Base-by-base conservation (phyloP, 306 rosid genomes). In the Fagus crenata region DNA sequence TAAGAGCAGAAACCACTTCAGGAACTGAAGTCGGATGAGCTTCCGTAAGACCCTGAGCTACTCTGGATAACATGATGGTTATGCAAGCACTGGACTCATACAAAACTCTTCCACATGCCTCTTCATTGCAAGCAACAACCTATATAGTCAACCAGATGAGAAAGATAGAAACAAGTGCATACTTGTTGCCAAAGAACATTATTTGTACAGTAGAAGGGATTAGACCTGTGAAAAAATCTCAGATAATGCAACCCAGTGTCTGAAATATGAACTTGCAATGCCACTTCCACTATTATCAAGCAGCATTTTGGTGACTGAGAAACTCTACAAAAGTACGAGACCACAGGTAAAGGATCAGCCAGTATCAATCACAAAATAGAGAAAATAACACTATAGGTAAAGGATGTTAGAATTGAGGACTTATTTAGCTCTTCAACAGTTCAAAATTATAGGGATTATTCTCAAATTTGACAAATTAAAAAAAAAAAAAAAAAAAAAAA, bases 171-270 rank as follows among this genome's bases (percentile, higher is more conserved):
- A 76, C 74, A 80, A 18, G 53, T 37, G 72, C 79, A 36, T 69
- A 59, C 46, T 75, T 65, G 76, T 49, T 18, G 31, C 35, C 22
- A 71, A 69, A 75, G 63, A 67, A 53, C 36, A 74, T 40, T 64
- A 64, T 64, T 64, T 69, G 79, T 75, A 67, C 15, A 65, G 67
- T 51, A 75, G 71, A 74, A 72, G 70, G 69, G 80, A 72, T 71
- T 75, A 77, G 67, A 95, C 99, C 97, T 92, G 97, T 42, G 96
- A 85, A 86, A 87, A 95, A 40, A 87, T 81, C 67, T 88, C 97
- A 54, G 86, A 78, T 64, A 88, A 75, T 54, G 86, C 86, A 79
- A 92, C 89, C 97, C 99, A 95, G 82, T 95, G 89, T 83, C 83
- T 84, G 74, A 86, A 83, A 78, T 81, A 87, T 69, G 95, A 88